Conservation (phyloP, 805 yeast species). For the Yamadazyma olivae region DNA sequence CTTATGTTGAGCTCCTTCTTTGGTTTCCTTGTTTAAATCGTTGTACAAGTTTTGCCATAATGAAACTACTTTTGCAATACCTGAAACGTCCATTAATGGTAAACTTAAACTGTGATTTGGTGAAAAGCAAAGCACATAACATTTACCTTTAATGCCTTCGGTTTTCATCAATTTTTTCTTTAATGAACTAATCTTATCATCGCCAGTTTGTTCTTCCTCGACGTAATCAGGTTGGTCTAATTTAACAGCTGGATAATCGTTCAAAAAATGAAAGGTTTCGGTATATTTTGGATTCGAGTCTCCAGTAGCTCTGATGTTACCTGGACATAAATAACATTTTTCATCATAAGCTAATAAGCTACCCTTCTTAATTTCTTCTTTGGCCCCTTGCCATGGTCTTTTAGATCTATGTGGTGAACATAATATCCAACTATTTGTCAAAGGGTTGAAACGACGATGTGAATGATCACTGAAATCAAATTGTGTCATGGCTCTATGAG, state of each 20-base stretch:
- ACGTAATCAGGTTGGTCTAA: conserved; percentile 49
- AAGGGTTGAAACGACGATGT: conserved; percentile 68
- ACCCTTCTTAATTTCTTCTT: conserved; percentile 46
- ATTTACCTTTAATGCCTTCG: conserved; percentile 61
- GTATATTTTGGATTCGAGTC: conserved; percentile 55
- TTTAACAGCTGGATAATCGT: conserved; percentile 71
- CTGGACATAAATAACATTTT: conserved; percentile 70
- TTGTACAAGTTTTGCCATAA: conserved; percentile 59
- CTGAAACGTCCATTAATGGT: conserved; percentile 53
- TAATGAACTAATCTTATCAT: too few species aligned
- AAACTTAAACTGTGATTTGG: conserved; percentile 67
- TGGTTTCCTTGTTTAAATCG: conserved; percentile 36
- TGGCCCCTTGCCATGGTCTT: conserved; percentile 80
- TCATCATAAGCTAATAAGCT: conserved; percentile 56
- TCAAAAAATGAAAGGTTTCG: conserved; percentile 57
- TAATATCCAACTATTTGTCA: conserved; percentile 64
- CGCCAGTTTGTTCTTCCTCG: conserved; percentile 13
- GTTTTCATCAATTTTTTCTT: conserved; percentile 48
- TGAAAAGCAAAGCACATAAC: conserved; percentile 69
- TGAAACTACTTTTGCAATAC: conserved; percentile 47
- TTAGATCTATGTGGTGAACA: conserved; percentile 77
- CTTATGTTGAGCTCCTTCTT: conserved; percentile 43
- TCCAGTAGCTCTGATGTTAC: conserved; percentile 64
- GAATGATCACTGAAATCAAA: conserved; percentile 57
- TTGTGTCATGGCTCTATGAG: conserved; percentile 16